Base-by-base conservation (phyloP, 1,139 yeast genomes). In the Blastobotrys aristatus region DNA sequence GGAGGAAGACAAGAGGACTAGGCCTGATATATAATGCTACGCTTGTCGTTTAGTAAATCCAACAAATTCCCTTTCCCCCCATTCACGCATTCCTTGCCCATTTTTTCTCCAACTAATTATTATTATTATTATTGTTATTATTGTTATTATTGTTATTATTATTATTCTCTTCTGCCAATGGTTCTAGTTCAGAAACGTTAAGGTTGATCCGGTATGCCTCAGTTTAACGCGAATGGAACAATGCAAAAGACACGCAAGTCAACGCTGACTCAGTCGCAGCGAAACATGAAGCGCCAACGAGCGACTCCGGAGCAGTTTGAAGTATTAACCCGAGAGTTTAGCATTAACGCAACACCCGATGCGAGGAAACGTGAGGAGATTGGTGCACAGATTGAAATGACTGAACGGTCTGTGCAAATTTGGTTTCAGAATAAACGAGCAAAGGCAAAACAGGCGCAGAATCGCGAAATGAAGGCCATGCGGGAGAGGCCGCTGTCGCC, bases 351-450 rank as follows among this genome's bases (percentile, higher is more conserved):
- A 27, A 66, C 68, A n/a, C 74, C 74, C 1, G 64, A 62, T 50
- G 68, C 70, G 3, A 52, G 55, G 13, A 76, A 79, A 44, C 69
- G 97, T 38, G 84, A 80, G 59, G 79, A 75, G 39, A 83, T 90
- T 42, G 82, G 95, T 42, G 78, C 75, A 6, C 75, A 74, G 52
- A 87, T 95, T 2, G 86, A 85, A 41, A 85, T 90, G 92, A 80
- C 92, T 7, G 96, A 89, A 60, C 77, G 95, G 55, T 89, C 95
- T 4, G 96, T 90, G 2, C 76, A 96, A 49, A 89, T 90, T 43
- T 90, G 97, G 97, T 90, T 90, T 62, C 97, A 90, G 64, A 90
- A 90, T 63, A 73, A 94, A 57, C 70, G 97, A 52, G 96, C 96
- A 17, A 88, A 88, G 62, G 74, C 80, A 44, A 75, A 90, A 61